Evolutionary conservation across 495 filamentous ascomycete species (phyloP).

Genomic region (Thozetella sp.): DNA sequence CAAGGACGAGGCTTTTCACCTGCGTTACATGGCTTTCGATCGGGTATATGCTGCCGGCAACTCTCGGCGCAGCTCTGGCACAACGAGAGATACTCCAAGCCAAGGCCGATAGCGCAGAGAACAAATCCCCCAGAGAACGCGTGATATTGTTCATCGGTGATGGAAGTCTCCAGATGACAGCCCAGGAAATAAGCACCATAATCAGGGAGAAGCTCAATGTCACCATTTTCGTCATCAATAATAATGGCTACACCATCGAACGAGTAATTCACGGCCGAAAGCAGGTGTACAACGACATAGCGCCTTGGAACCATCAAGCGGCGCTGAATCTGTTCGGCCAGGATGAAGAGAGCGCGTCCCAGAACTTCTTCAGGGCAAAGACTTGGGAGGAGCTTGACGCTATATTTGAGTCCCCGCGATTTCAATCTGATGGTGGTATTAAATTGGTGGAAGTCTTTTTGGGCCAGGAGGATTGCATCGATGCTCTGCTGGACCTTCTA

Average conservation of each 20-base stretch:
- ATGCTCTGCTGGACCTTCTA: not conserved
- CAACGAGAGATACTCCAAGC: constrained; percentile 21
- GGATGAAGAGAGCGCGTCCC: constrained; percentile 24
- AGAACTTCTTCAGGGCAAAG: constrained; percentile 61
- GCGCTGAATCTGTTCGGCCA: constrained; percentile 64
- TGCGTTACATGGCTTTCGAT: constrained; percentile 80
- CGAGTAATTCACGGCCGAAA: constrained; percentile 67
- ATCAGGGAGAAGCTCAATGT: constrained; percentile 70
- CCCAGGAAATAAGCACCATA: constrained; percentile 76
- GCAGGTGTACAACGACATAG: constrained; percentile 71
- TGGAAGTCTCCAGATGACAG: constrained; percentile 74
- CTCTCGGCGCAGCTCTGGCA: constrained; percentile 67
- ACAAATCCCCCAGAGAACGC: constrained; percentile 52
- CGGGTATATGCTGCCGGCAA: constrained; percentile 70
- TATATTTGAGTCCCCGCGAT: constrained; percentile 44
- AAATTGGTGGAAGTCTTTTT: constrained; percentile 80
- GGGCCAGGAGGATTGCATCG: constrained; percentile 59
- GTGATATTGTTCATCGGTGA: constrained; percentile 79
- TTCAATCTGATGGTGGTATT: constrained; percentile 25
- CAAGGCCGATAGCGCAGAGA: constrained; percentile 8
- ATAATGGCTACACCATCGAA: constrained; percentile 66
- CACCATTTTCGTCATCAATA: constrained; percentile 69
- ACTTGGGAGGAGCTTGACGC: constrained; percentile 62
- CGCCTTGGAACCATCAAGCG: constrained; percentile 65
- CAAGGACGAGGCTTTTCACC: constrained; percentile 64